Conservation (phyloP, 345 rosid genomes). For the Hibiscus syriacus region DNA sequence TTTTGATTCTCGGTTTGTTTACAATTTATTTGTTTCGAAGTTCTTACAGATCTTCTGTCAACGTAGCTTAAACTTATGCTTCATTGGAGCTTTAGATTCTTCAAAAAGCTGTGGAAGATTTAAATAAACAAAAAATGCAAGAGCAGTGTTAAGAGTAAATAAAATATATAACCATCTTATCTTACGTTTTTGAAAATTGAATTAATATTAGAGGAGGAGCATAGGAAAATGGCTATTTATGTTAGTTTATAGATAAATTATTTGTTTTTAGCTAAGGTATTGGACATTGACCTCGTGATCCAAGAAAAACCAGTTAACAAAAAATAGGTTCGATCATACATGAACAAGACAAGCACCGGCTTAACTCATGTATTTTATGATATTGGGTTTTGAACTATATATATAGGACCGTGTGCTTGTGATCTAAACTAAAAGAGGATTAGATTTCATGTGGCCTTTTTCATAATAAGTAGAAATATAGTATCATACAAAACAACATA, state of each 20-base stretch:
- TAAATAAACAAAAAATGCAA: constrained; percentile 2
- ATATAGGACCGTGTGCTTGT: constrained; percentile 42
- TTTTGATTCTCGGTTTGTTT: neutral
- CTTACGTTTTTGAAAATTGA: neutral
- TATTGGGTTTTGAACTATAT: constrained; percentile 14
- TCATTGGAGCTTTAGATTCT: constrained; percentile 51
- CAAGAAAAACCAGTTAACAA: constrained; percentile 12
- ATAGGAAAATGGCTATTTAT: neutral
- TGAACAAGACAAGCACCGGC: constrained; percentile 11
- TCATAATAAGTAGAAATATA: constrained; percentile 23
- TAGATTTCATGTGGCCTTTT: constrained; percentile 49
- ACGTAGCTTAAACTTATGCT: neutral
- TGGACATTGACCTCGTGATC: constrained; percentile 10
- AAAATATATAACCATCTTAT: neutral
- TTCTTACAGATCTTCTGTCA: constrained; percentile 1
- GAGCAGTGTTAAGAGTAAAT: neutral
- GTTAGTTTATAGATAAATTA: neutral
- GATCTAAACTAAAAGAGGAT: constrained; percentile 40
- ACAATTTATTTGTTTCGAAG: neutral
- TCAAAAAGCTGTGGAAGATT: constrained; percentile 38
- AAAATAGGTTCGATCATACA: neutral
- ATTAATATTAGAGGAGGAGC: neutral
- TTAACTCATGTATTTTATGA: constrained; percentile 7
- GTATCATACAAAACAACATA: constrained; percentile 1
- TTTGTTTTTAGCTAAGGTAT: neutral